Evolutionary conservation across 768 basidiomycete species (phyloP).

Genomic region (Naganishia vaughanmartiniae): DNA sequence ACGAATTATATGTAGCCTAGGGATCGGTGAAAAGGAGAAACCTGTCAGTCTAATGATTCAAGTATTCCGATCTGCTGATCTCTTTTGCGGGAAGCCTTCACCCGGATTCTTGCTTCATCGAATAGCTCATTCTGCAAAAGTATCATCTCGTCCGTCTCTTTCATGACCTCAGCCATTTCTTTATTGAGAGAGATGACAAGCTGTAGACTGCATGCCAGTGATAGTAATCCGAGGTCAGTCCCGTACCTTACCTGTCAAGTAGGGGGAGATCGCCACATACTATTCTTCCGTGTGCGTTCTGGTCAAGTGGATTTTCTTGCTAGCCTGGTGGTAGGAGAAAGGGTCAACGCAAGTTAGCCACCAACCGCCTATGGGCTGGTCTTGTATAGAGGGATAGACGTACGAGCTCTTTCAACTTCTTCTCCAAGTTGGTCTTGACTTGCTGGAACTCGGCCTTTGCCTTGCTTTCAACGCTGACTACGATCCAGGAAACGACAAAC

Average conservation of each 20-base stretch:
- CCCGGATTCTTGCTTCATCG: too few species aligned
- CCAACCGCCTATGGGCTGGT: background rate
- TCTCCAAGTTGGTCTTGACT: background rate
- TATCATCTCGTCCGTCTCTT: too few species aligned
- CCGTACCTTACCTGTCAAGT: background rate
- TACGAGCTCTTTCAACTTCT: constrained; percentile 3
- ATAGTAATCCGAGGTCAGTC: background rate
- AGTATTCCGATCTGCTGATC: too few species aligned
- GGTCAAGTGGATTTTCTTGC: background rate
- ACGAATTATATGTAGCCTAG: background rate
- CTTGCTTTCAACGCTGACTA: constrained; percentile 14
- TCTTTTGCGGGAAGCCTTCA: too few species aligned
- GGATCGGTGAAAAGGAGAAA: background rate
- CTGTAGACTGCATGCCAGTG: background rate
- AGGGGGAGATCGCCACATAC: too few species aligned
- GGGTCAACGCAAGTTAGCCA: too few species aligned
- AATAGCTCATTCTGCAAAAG: too few species aligned
- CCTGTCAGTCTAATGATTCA: background rate
- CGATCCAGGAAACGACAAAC: background rate
- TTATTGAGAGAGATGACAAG: background rate
- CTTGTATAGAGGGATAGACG: background rate
- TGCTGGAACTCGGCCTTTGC: constrained; percentile 16
- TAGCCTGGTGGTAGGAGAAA: background rate
- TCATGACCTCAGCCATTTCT: background rate
- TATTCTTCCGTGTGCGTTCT: constrained; percentile 9